Evolutionary conservation across 805 yeast species (phyloP), one percentile per base, ranked within the genome.

Genomic region (Kodamaea lidongshanica): DNA sequence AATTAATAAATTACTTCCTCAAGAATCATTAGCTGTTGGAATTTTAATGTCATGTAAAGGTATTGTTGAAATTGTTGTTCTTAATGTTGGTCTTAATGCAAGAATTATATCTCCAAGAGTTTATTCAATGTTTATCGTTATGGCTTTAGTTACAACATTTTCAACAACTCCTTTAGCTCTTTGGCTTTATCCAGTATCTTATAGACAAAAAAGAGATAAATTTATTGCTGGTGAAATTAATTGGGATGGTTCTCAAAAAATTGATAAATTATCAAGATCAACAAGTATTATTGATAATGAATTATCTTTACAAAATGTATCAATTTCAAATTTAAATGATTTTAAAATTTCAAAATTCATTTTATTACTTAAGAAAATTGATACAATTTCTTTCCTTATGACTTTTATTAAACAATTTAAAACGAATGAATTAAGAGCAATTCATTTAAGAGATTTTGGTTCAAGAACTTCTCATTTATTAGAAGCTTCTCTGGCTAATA

Each of bases 41-140:
- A 70, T 80, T 14, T 62, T 83, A 42, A 83, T 83, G 92, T 80
- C 89, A 5, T 83, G 94, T 66, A 83, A 83, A 54, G 94, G 94
- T 54, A 80, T 82, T 40, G 92, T 82, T 14, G 94, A 82, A 54
- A 78, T 82, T 50, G 88, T 82, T 23, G 92, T 82, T 12, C 61
- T 82, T 40, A 76, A 73, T 23, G 75, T 79, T 14, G 94, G 94
- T 28, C 63, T 81, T 33, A 75, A 72, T 38, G 81, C 92, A 4
- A 72, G 72, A 0, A 83, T 83, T 32, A 74, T 83, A 29, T 62
- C 75, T 4, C 65, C 67, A 34, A 74, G 72, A 38, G 76, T 77
- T 1, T 83, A 74, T 50, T 78, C 88, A 11, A 83, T 83, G 88
- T 81, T 83, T 48, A 73, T 83, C 33, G 74, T 83, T 21, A 83